phyloP scores from a whole-genome alignment of 345 rosid genomes.

The Acer yangbiense region DNA sequence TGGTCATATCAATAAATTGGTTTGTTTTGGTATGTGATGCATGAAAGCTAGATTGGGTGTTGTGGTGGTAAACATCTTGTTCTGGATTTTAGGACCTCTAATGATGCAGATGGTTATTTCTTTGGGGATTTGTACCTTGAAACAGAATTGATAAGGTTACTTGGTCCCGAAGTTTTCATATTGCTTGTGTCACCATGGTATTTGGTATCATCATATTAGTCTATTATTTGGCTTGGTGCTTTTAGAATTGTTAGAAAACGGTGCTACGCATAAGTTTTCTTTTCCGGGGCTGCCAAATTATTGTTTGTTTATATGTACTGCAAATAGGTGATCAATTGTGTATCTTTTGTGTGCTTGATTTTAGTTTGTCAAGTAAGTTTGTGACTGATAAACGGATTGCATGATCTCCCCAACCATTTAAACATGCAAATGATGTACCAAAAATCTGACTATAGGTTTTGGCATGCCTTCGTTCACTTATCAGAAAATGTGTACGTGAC shows the following conservation, averaged over 20 bases:
- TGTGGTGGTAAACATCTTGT: neutral
- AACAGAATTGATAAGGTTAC: too few species aligned
- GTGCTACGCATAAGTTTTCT: neutral
- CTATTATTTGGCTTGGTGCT: too few species aligned
- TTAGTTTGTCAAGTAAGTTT: neutral
- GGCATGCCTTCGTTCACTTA: conserved; percentile 67
- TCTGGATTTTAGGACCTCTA: neutral
- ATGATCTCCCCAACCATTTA: neutral
- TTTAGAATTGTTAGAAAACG: neutral
- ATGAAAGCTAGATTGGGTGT: neutral
- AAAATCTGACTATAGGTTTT: conserved; percentile 41
- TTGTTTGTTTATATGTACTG: neutral
- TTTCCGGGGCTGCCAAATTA: neutral
- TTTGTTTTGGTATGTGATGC: neutral
- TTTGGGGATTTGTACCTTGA: too few species aligned
- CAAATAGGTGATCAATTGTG: neutral
- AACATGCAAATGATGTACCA: conserved; percentile 15
- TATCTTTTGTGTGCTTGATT: neutral
- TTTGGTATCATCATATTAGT: neutral
- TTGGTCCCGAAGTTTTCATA: neutral
- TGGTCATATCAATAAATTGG: neutral
- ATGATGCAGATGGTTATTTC: neutral
- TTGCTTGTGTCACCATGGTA: neutral
- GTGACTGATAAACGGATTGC: neutral
- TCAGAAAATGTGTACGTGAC: conserved; percentile 56